Conservation (phyloP, 768 basidiomycete genomes). For the Tricholoma furcatifolium region DNA sequence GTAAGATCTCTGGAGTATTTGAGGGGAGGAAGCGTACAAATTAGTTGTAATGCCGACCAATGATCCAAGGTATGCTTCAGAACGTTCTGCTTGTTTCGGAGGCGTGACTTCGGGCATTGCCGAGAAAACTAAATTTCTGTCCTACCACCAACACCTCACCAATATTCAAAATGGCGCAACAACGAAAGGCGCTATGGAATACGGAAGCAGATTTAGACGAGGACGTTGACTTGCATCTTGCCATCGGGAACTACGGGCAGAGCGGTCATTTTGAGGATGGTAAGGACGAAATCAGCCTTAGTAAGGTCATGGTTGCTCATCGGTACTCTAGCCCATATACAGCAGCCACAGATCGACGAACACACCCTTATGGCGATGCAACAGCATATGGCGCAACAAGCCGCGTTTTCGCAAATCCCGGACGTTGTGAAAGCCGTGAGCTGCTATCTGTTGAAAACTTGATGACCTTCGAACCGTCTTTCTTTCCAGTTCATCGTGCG, state of each 20-base stretch:
- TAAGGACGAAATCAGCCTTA: slow-evolving; percentile 23
- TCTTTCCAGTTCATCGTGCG: slow-evolving; percentile 76
- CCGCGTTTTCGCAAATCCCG: slow-evolving; percentile 79
- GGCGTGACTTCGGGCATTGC: slow-evolving; percentile 25
- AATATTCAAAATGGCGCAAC: slow-evolving; percentile 51
- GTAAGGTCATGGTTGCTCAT: slow-evolving; percentile 9
- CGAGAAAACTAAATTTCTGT: slow-evolving; percentile 33
- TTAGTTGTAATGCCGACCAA: no score
- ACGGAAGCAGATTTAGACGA: slow-evolving; percentile 80
- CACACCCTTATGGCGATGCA: slow-evolving; percentile 70
- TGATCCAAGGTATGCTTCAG: no score
- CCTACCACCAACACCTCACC: slow-evolving; percentile 14
- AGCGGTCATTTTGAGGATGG: slow-evolving; percentile 68
- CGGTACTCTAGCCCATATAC: slow-evolving; percentile 39
- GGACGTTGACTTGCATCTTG: slow-evolving; percentile 70
- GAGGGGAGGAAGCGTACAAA: neutral
- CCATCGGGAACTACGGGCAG: slow-evolving; percentile 69
- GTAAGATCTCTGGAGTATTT: no score
- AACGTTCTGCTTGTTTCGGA: no score
- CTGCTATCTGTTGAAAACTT: slow-evolving; percentile 17
- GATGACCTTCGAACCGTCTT: slow-evolving; percentile 2
- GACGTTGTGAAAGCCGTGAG: slow-evolving; percentile 86
- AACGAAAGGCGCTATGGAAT: slow-evolving; percentile 72
- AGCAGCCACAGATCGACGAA: slow-evolving; percentile 70
- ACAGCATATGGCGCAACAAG: slow-evolving; percentile 82